Evolutionary conservation across 345 rosid genomes (phyloP).

Genomic region (Psidium friedrichsthalianum): DNA sequence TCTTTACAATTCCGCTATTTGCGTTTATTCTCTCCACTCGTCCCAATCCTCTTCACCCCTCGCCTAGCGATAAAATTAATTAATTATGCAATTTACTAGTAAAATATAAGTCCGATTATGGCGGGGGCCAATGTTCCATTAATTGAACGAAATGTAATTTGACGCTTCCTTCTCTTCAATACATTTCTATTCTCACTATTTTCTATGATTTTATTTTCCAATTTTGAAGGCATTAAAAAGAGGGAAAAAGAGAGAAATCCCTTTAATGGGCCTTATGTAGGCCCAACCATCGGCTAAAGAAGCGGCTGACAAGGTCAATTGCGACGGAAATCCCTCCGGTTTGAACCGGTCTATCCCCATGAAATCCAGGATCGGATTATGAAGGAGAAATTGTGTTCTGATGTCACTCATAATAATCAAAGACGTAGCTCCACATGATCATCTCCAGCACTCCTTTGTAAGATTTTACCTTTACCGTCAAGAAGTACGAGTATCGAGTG

Average conservation of each 20-base stretch:
- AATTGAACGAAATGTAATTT: background rate
- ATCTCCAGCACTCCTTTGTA: too few relatives aligned
- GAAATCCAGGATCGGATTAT: too few relatives aligned
- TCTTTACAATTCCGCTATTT: background rate
- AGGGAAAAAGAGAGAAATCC: background rate
- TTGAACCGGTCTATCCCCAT: too few relatives aligned
- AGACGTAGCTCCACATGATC: background rate
- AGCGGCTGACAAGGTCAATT: background rate
- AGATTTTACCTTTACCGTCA: too few relatives aligned
- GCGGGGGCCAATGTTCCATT: background rate
- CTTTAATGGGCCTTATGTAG: background rate
- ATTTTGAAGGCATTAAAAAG: background rate
- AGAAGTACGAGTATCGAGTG: too few relatives aligned
- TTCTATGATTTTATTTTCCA: background rate
- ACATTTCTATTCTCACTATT: background rate
- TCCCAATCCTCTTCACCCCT: background rate
- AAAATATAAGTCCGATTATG: background rate
- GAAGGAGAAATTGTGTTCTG: background rate
- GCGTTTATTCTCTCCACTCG: background rate
- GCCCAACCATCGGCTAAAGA: background rate
- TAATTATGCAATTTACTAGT: background rate
- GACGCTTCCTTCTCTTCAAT: background rate
- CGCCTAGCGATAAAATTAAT: background rate
- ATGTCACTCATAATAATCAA: background rate
- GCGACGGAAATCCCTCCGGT: too few relatives aligned